Base-by-base conservation (phyloP, 495 filamentous ascomycete species). In the Penicillium subrubescens region DNA sequence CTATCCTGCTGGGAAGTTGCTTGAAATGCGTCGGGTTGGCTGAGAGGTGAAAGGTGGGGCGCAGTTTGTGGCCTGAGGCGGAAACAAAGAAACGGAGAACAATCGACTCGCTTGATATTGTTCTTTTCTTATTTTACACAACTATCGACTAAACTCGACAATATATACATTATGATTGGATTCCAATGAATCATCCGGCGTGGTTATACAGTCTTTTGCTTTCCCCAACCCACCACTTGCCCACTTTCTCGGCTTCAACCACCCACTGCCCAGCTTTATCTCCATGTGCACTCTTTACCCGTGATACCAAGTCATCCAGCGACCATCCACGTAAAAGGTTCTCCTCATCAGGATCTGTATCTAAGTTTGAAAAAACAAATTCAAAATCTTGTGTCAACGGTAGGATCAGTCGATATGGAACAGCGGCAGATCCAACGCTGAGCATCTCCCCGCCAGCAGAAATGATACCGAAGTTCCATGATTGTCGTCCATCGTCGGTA, bases 391-490 rank as follows among this genome's bases (percentile, higher is more conserved):
- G 63, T 31, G 73, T 71, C 12, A 82, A 66, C 0, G 79, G 79
- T 8, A 81, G 34, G 37, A 81, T 73, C 0, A 82, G 67, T 11
- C 79, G 72, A 59, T 68, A 73, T 0, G 72, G 78, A 8, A 72
- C 53, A 3, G 68, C 57, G 8, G 79, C 75, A 10, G 76, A 75
- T 17, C 76, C 73, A 27, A 79, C 64, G 37, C 72, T 69, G 5
- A 81, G 44, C 67, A 72, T 65, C 5, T 75, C 69, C 14, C 79
- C 76, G 2, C 79, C 79, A 0, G 79, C 73, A 51, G 81, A 81
- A 50, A 82, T 74, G 46, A 77, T 75, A 29, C 71, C 71, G 63
- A 82, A 78, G 25, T 80, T 77, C 78, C 78, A 82, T 23, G 73
- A 66, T 59, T 69, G 69, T 35, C 62, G 61, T 21, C 59, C 57